A percentile compares a stretch with the other conserved stretches of the same genome.
Conservation (phyloP, 1,284 basidiomycete species). For the Cryptococcus sp. region DNA sequence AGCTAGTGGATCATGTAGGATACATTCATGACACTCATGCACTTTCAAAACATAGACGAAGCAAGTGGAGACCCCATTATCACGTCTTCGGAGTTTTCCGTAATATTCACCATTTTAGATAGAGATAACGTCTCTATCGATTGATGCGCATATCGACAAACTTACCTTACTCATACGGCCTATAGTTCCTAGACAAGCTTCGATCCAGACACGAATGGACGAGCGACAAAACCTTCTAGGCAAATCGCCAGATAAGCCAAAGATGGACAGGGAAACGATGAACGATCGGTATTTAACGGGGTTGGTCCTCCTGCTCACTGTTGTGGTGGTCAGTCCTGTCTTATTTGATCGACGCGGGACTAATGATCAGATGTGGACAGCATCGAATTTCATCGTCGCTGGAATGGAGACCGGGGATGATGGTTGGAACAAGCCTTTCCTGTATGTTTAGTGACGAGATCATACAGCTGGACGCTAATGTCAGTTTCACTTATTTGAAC, state of each 20-base stretch:
- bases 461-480: background rate
- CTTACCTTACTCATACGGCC: too few relatives aligned
- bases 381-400: slow-evolving; percentile 43
- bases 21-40: too few relatives aligned
- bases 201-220: background rate
- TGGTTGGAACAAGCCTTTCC: slow-evolving; percentile 47
- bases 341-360: background rate
- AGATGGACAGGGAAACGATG: background rate
- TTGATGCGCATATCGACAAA: too few relatives aligned
- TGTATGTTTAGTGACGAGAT: slow-evolving; percentile 28
- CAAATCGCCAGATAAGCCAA: background rate
- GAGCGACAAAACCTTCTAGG: background rate
- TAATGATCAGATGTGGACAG: slow-evolving; percentile 37
- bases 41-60: background rate
- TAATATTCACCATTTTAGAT: too few relatives aligned
- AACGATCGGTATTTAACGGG: slow-evolving; percentile 30
- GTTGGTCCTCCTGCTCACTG: slow-evolving; percentile 28
- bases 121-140: too few relatives aligned
- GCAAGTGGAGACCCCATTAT: too few relatives aligned
- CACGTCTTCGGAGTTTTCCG: too few relatives aligned
- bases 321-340: slow-evolving; percentile 25
- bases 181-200: too few relatives aligned
- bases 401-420: slow-evolving; percentile 41
- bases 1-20: too few relatives aligned
- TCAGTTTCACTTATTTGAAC: slow-evolving; percentile 49